Evolutionary conservation across 805 yeast species (phyloP).

Genomic region (Barnettozyma sp.): DNA sequence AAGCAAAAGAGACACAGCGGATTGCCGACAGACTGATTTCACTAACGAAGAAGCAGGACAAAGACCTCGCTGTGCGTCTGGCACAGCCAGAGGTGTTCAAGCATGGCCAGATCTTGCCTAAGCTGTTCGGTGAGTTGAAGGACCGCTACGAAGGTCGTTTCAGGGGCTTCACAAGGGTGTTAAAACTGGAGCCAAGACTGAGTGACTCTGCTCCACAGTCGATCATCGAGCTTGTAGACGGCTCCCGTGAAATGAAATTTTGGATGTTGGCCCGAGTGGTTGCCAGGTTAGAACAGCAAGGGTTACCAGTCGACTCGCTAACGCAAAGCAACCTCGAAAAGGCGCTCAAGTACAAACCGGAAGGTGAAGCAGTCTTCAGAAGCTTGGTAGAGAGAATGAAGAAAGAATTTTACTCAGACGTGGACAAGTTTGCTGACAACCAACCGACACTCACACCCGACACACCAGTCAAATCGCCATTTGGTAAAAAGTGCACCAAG

Average conservation of each 20-base stretch:
- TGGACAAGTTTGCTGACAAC: constrained; percentile 13
- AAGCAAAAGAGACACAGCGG: constrained; percentile 63
- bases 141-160: constrained; percentile 54
- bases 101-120: constrained; percentile 48
- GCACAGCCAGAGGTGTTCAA: constrained; percentile 40
- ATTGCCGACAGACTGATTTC: constrained; percentile 58
- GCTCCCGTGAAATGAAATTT: constrained; percentile 59
- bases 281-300: constrained; percentile 70
- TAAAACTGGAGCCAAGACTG: constrained; percentile 75
- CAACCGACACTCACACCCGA: constrained; percentile 14
- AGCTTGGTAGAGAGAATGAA: constrained; percentile 57
- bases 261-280: constrained; percentile 78
- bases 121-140: constrained; percentile 57
- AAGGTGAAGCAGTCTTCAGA: constrained; percentile 49
- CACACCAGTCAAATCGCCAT: constrained; percentile 16
- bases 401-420: constrained; percentile 33
- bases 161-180: constrained; percentile 83
- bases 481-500: constrained; percentile 16
- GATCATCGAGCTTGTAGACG: constrained; percentile 79
- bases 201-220: constrained; percentile 92
- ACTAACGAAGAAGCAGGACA: constrained; percentile 40
- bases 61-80: constrained; percentile 25
- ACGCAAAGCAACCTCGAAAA: constrained; percentile 53
- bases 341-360: constrained; percentile 37
- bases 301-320: constrained; percentile 41